Evolutionary conservation across 2,329 filamentous ascomycete species (phyloP).

Genomic region (Sporothrix dimorphospora): DNA sequence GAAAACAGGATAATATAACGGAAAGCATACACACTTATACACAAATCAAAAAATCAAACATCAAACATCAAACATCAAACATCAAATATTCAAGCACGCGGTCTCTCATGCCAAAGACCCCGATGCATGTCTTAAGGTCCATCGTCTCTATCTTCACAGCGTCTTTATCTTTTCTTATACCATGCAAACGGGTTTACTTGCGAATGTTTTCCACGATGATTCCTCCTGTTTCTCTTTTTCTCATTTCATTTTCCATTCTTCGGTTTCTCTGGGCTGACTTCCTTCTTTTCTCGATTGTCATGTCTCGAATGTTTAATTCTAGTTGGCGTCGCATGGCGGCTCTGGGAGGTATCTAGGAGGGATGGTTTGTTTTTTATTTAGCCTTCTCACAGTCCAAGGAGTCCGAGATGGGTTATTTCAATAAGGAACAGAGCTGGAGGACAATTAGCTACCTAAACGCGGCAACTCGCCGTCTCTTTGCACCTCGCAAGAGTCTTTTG

Average conservation of each 20-base stretch:
- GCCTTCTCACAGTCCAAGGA: too few relatives aligned
- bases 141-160: not conserved
- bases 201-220: not conserved
- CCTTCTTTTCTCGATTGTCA: not conserved
- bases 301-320: not conserved
- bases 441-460: too few relatives aligned
- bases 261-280: too few relatives aligned
- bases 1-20: constrained; percentile 36
- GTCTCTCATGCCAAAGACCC: not conserved
- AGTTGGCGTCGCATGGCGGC: too few relatives aligned
- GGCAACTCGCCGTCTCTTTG: too few relatives aligned
- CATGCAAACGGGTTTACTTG: not conserved
- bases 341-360: too few relatives aligned
- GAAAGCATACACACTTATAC: constrained; percentile 33
- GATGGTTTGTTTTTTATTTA: too few relatives aligned
- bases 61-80: not conserved
- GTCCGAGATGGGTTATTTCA: too few relatives aligned
- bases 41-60: not conserved
- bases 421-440: too few relatives aligned
- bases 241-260: too few relatives aligned
- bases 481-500: too few relatives aligned
- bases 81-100: not conserved
- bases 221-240: not conserved
- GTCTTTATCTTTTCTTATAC: not conserved
- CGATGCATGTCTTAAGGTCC: not conserved